These are phyloP conservation scores for Jackrogersella minutella DNA, from an alignment of 495 filamentous ascomycete species.

Conservation along the genomic window DNA sequence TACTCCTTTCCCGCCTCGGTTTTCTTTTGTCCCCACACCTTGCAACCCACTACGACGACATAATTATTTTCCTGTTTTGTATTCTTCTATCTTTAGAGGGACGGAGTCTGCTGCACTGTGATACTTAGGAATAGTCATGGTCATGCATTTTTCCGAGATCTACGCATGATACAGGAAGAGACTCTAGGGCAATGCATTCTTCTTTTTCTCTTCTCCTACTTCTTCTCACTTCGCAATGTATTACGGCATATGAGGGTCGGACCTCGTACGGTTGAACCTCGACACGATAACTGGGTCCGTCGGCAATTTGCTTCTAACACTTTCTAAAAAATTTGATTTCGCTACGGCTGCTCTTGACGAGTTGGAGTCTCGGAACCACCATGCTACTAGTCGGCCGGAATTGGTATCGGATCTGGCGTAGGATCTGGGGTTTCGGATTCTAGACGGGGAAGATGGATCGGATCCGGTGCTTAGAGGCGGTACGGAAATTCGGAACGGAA, in stretches of 20 bases:
- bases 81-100: conserved; percentile 16
- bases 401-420: conserved; percentile 33
- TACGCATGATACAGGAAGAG: conserved; percentile 36
- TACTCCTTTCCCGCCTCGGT: conserved; percentile 3
- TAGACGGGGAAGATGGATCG: conserved; percentile 35
- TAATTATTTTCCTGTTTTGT: conserved; percentile 24
- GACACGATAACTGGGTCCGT: conserved; percentile 27
- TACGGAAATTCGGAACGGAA: conserved; percentile 22
- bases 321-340: conserved; percentile 19
- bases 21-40: conserved; percentile 10
- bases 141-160: conserved; percentile 43
- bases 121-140: conserved; percentile 36
- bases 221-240: conserved; percentile 32
- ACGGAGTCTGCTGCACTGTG: conserved; percentile 29
- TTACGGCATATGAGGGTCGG: conserved; percentile 35
- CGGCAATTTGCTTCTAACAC: conserved; percentile 20
- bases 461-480: conserved; percentile 32
- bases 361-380: conserved; percentile 21
- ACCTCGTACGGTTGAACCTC: conserved; percentile 26
- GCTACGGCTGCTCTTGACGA: not conserved
- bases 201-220: not conserved
- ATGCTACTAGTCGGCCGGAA: conserved; percentile 11
- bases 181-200: conserved; percentile 27
- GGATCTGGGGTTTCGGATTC: conserved; percentile 34
- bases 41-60: no score